Conservation (phyloP, 2,329 filamentous ascomycete genomes). For the Hypoxylon sp. region DNA sequence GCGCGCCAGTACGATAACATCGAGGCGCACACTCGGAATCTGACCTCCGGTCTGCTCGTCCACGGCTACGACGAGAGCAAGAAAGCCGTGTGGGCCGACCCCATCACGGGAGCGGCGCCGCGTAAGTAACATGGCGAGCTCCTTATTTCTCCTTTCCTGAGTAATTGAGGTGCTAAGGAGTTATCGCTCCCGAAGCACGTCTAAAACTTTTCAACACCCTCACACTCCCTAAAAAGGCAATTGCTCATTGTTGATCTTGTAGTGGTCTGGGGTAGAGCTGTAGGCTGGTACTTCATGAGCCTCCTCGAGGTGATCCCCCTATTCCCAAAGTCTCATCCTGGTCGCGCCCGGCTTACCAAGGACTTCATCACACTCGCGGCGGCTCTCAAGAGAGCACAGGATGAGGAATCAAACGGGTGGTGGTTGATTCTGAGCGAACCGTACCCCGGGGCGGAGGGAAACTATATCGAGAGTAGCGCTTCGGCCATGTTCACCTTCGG, state of each 20-base stretch:
- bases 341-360: slow-evolving; percentile 56
- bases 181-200: too few relatives aligned
- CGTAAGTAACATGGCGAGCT: slow-evolving; percentile 2
- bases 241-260: too few relatives aligned
- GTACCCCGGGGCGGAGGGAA: slow-evolving; percentile 63
- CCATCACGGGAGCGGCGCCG: slow-evolving; percentile 62
- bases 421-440: slow-evolving; percentile 69
- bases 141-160: too few relatives aligned
- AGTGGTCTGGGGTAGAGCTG: slow-evolving; percentile 65
- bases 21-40: slow-evolving; percentile 58
- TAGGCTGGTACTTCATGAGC: slow-evolving; percentile 66
- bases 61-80: slow-evolving; percentile 67
- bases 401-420: slow-evolving; percentile 65
- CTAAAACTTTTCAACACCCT: too few relatives aligned
- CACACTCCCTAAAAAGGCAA: too few relatives aligned
- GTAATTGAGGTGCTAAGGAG: too few relatives aligned
- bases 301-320: slow-evolving; percentile 64
- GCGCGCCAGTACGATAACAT: slow-evolving; percentile 61
- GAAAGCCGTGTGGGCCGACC: slow-evolving; percentile 64
- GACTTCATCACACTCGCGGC: slow-evolving; percentile 61
- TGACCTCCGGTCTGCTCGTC: slow-evolving; percentile 60
- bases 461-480: slow-evolving; percentile 73
- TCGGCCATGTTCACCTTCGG: slow-evolving; percentile 71
- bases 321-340: slow-evolving; percentile 56
- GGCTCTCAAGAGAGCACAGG: slow-evolving; percentile 60